Evolutionary conservation across 78 protist genomes (phyloP).

Genomic region (Polysphondylium violaceum): DNA sequence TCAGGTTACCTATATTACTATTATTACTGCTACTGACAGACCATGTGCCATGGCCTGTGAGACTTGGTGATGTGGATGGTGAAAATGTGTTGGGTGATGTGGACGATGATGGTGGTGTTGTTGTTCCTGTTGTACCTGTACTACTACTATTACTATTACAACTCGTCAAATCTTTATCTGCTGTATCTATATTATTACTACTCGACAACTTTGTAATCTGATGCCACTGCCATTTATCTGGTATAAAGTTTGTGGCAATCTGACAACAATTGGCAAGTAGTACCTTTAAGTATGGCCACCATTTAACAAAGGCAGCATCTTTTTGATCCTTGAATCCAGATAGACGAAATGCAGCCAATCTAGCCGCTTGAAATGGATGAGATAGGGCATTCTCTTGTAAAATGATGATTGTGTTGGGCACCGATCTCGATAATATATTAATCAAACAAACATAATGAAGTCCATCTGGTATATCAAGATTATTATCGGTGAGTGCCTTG

Average conservation of each 20-base stretch:
- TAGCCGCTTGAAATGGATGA: constrained; percentile 61
- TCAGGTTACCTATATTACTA: too few species aligned
- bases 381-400: constrained; percentile 25
- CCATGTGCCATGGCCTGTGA: not conserved
- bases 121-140: constrained; percentile 2
- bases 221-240: constrained; percentile 3
- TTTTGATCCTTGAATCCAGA: not conserved
- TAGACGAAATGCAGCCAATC: constrained; percentile 19
- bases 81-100: not conserved
- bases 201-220: not conserved
- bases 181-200: not conserved
- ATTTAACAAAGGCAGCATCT: not conserved
- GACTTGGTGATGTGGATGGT: not conserved
- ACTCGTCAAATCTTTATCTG: not conserved
- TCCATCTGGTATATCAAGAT: constrained; percentile 49
- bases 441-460: constrained; percentile 25
- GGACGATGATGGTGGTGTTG: constrained; percentile 14
- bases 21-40: too few species aligned
- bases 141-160: constrained; percentile 15
- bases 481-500: constrained; percentile 49
- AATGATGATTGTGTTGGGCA: not conserved
- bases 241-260: constrained; percentile 23
- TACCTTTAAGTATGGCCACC: constrained; percentile 68
- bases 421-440: constrained; percentile 29
- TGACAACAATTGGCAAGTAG: constrained; percentile 52